A percentile compares a stretch with the other conserved stretches of the same genome.
These are phyloP conservation scores for Vigna nakashimae DNA, from an alignment of 306 rosid genomes.

Conservation along the genomic window DNA sequence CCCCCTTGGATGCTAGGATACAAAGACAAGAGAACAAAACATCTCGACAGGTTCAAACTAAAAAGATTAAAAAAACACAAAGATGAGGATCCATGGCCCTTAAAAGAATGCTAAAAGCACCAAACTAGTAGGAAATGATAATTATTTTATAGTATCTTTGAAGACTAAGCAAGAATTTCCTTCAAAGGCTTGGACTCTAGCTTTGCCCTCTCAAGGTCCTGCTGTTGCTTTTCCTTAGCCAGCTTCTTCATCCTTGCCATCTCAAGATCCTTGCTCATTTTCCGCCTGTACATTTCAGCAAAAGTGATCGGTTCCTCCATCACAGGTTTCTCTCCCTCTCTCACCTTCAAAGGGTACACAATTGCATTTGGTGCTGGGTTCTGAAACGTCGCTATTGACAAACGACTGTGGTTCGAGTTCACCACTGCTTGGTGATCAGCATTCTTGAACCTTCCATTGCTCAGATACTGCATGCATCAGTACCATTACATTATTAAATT, in stretches of 20 bases:
- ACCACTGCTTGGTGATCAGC: constrained; percentile 98
- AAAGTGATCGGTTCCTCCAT: constrained; percentile 71
- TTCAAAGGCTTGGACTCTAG: constrained; percentile 50
- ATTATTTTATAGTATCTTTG: not conserved
- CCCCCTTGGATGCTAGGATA: not conserved
- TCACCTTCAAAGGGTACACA: constrained; percentile 70
- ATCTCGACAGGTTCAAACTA: not conserved
- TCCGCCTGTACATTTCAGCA: constrained; percentile 76
- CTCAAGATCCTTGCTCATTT: constrained; percentile 79
- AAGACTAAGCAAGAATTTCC: constrained; percentile 58
- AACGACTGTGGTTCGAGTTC: constrained; percentile 73
- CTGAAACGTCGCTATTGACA: constrained; percentile 93
- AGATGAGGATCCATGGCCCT: not conserved
- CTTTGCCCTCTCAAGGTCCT: constrained; percentile 34
- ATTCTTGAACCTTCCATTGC: constrained; percentile 93
- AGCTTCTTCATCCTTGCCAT: constrained; percentile 67
- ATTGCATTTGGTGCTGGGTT: constrained; percentile 77
- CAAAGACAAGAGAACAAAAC: not conserved
- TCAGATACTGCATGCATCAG: constrained; percentile 59
- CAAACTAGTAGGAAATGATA: not conserved
- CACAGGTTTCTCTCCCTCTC: constrained; percentile 70
- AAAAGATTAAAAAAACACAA: not conserved
- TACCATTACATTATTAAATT: too few species aligned
- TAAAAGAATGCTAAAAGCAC: not conserved
- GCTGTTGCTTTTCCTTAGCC: constrained; percentile 54